These are phyloP conservation scores for Euryodendron excelsum DNA, from an alignment of 148 eudicot genomes.

Conservation along the genomic window DNA sequence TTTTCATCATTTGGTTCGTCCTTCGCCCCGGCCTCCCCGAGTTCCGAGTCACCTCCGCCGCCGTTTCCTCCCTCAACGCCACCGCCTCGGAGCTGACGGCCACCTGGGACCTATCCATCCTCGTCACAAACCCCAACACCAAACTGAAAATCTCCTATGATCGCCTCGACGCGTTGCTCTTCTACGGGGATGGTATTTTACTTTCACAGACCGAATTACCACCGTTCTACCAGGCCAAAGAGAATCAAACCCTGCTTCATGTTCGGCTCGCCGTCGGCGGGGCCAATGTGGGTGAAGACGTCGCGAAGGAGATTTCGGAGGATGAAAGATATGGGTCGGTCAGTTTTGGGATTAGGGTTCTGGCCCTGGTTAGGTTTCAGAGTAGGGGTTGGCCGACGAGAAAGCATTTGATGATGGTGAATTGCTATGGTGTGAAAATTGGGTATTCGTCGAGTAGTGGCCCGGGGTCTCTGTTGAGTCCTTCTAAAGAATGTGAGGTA, in stretches of 20 bases:
- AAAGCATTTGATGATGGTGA: conserved; percentile 17
- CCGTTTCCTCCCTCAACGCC: conserved; percentile 3
- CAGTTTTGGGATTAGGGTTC: conserved; percentile 8
- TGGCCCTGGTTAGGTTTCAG: conserved; percentile 18
- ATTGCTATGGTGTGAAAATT: conserved; percentile 13
- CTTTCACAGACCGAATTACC: conserved; percentile 8
- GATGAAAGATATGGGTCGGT: conserved; percentile 15
- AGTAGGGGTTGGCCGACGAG: conserved; percentile 13
- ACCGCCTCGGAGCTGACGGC: conserved; percentile 5
- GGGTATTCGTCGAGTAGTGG: conserved; percentile 9
- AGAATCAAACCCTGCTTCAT: neutral
- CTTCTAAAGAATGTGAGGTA: conserved; percentile 4
- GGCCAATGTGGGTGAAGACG: conserved; percentile 4
- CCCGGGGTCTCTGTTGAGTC: conserved; percentile 12
- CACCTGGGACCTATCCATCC: conserved; percentile 11
- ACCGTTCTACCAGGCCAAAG: conserved; percentile 16
- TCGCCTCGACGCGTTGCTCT: neutral
- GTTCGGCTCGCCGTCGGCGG: neutral
- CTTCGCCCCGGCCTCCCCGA: conserved; percentile 8
- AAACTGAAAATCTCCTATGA: conserved; percentile 18
- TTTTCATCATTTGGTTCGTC: neutral
- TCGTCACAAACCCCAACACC: conserved; percentile 17
- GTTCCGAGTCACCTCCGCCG: conserved; percentile 4
- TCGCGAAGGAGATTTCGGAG: neutral
- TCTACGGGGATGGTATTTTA: conserved; percentile 1